phyloP scores from a whole-genome alignment of 1,284 basidiomycete species.

The Sanghuangporus weigelae region DNA sequence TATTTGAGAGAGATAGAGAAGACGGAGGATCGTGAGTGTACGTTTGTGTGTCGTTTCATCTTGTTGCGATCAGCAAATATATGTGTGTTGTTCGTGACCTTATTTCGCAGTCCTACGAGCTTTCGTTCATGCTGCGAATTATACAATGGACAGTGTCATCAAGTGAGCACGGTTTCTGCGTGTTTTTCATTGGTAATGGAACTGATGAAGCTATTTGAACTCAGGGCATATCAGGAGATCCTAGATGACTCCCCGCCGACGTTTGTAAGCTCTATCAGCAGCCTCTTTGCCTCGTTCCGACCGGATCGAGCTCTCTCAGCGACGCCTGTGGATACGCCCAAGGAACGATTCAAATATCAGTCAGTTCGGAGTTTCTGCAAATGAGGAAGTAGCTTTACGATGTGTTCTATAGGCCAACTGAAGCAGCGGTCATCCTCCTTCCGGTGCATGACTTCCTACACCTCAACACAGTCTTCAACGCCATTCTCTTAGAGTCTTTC shows the following conservation, averaged over 20 bases:
- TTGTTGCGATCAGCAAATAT: not conserved
- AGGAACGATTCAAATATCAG: constrained; percentile 27
- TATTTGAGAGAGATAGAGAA: constrained; percentile 50
- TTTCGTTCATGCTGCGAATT: constrained; percentile 52
- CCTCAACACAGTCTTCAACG: constrained; percentile 42
- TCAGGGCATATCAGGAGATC: constrained; percentile 51
- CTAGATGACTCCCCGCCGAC: constrained; percentile 47
- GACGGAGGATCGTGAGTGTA: constrained; percentile 30
- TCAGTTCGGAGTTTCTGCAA: not conserved
- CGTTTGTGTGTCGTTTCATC: not conserved
- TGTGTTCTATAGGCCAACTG: constrained; percentile 45
- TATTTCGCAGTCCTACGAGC: constrained; percentile 41
- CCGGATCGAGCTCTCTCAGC: constrained; percentile 48
- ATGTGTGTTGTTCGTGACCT: not conserved
- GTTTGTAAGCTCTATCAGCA: constrained; percentile 42
- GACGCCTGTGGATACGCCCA: constrained; percentile 39
- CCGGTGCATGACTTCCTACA: constrained; percentile 55
- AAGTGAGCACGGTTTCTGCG: constrained; percentile 32
- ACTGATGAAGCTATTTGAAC: not conserved
- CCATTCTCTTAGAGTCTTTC: constrained; percentile 37
- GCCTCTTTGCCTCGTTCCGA: constrained; percentile 44
- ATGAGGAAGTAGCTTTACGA: not conserved
- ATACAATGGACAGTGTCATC: constrained; percentile 43
- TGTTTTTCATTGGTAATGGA: not conserved
- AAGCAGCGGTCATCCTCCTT: constrained; percentile 51